Base-by-base conservation (phyloP, 148 eudicot genomes). In the Nepenthes gracilis region DNA sequence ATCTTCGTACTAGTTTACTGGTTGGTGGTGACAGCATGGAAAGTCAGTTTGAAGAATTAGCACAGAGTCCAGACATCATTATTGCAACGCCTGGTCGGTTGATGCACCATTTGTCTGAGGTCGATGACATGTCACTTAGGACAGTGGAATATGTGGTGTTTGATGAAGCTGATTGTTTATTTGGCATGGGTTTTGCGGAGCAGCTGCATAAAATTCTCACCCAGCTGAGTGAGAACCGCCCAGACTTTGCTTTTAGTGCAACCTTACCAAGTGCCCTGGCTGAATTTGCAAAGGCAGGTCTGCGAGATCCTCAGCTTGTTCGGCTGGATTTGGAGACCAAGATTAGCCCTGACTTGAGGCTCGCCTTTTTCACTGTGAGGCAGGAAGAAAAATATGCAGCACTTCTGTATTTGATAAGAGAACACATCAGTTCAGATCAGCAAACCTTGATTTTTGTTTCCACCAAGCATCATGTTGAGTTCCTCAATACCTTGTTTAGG, bases 21-120 rank as follows among this genome's bases (percentile, higher is more conserved):
- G 99, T 89, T 71, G 99, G 99, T 71, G 97, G 99, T 59, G 99
- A 93, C 75, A 86, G 95, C 56, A 93, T 89, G 99, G 87, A 93
- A 75, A 77, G 70, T 68, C 98, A 93, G 70, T 94, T 94, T 72
- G 99, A 86, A 75, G 99, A 94, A 65, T 70, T 94, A 65, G 76
- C 99, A 33, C 95, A 89, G 71, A 86, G 68, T 77, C 99, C 99
- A 6, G 99, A 94, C 65, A 64, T 83, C 57, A 85, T 94, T 32
- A 89, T 94, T 61, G 99, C 99, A 34, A 89, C 99, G 12, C 99
- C 97, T 59, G 99, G 99, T 74, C 70, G 99, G 71, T 84, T 94
- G 43, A 86, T 94, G 97, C 99, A 94, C 62, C 99, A 86, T 81
- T 79, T 94, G 58, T 67, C 86, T 33, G 99, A 94, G 77, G 77